Evolutionary conservation across 2,329 filamentous ascomycete genomes (phyloP).

Genomic region (Hirsutella rhossiliensis): DNA sequence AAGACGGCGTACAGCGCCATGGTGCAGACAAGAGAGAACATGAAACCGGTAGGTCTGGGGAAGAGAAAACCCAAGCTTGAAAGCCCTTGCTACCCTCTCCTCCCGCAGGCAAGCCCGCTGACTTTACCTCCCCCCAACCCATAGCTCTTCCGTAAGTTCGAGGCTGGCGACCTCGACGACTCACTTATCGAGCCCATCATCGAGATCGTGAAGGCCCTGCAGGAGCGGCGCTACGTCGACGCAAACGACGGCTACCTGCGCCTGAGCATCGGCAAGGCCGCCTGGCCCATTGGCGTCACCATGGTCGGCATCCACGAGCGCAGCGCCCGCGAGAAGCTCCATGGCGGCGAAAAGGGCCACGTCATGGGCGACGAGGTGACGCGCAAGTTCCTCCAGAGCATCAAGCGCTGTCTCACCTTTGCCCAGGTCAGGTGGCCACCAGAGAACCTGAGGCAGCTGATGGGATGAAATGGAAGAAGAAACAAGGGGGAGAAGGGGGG

Average conservation of each 20-base stretch:
- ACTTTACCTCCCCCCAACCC: not conserved
- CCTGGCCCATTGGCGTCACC: slow-evolving; percentile 97
- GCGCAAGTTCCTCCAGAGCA: slow-evolving; percentile 91
- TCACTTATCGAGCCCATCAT: slow-evolving; percentile 71
- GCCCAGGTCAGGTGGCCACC: slow-evolving; percentile 95
- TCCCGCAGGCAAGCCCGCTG: not conserved
- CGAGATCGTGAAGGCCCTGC: slow-evolving; percentile 84
- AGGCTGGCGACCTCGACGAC: slow-evolving; percentile 67
- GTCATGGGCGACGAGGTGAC: slow-evolving; percentile 97
- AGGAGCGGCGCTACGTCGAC: slow-evolving; percentile 85
- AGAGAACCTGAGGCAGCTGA: slow-evolving; percentile 81
- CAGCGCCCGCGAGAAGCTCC: slow-evolving; percentile 87
- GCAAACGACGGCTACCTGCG: slow-evolving; percentile 92
- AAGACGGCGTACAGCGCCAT: slow-evolving; percentile 75
- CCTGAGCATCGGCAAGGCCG: slow-evolving; percentile 89
- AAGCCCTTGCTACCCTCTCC: not conserved
- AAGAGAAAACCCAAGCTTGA: not conserved
- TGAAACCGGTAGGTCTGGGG: slow-evolving; percentile 51
- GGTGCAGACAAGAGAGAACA: slow-evolving; percentile 75
- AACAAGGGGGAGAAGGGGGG: not conserved
- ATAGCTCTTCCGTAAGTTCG: slow-evolving; percentile 75
- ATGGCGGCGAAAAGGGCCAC: slow-evolving; percentile 78
- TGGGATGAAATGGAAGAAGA: slow-evolving; percentile 44
- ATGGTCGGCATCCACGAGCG: slow-evolving; percentile 99
- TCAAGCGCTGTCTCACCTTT: slow-evolving; percentile 93